phyloP scores from a whole-genome alignment of 768 basidiomycete genomes.

The Mycena metata region DNA sequence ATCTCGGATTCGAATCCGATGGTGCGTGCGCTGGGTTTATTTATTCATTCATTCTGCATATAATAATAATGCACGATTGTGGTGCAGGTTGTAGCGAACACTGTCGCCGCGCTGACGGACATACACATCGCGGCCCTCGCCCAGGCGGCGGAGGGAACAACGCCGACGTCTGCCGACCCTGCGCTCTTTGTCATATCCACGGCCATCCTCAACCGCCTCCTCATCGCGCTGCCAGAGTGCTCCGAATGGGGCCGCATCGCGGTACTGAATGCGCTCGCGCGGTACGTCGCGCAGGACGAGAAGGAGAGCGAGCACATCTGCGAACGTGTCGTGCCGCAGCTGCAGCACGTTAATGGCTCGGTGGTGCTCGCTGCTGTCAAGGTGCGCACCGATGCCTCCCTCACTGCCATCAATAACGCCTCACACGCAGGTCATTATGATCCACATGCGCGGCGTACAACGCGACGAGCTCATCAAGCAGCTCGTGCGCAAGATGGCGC shows the following conservation, averaged over 20 bases:
- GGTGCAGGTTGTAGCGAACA: conserved; percentile 93
- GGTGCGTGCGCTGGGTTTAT: conserved; percentile 59
- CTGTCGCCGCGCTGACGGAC: conserved; percentile 92
- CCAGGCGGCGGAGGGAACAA: conserved; percentile 57
- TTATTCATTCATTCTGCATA: too few relatives aligned
- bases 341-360: conserved; percentile 96
- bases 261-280: conserved; percentile 86
- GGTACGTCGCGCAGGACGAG: conserved; percentile 87
- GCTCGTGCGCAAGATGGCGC: conserved; percentile 96
- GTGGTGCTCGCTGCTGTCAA: conserved; percentile 97
- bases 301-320: conserved; percentile 99
- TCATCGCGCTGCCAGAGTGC: conserved; percentile 98
- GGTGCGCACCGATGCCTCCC: conserved; percentile 55
- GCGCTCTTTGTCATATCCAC: conserved; percentile 88
- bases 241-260: conserved; percentile 99
- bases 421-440: conserved; percentile 87
- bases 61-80: too few relatives aligned
- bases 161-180: conserved; percentile 62
- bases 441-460: conserved; percentile 82
- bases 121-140: conserved; percentile 83
- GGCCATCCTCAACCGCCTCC: conserved; percentile 85
- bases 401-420: neutral
- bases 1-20: conserved; percentile 97
- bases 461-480: conserved; percentile 89
- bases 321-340: conserved; percentile 97